Conservation (phyloP, 2,329 filamentous ascomycete genomes). For the Colletotrichum echinochloae region DNA sequence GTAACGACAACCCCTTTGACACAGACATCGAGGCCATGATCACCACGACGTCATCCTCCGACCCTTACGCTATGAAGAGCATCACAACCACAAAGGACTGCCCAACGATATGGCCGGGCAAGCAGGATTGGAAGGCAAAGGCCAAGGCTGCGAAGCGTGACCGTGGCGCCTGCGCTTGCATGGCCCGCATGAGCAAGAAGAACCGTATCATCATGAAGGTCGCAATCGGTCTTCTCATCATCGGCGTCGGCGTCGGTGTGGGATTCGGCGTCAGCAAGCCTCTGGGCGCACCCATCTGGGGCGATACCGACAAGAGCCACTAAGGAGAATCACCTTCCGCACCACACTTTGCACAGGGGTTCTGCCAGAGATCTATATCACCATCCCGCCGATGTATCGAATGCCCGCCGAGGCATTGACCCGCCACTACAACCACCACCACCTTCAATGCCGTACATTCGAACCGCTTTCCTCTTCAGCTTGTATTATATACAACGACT, state of each 20-base stretch:
- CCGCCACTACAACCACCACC: not conserved
- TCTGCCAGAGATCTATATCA: not conserved
- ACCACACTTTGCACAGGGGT: not conserved
- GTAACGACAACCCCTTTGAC: conserved; percentile 65
- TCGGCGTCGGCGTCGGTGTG: conserved; percentile 66
- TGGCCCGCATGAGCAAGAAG: conserved; percentile 65
- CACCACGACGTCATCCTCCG: conserved; percentile 50
- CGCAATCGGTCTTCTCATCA: conserved; percentile 62
- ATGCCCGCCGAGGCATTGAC: conserved; percentile 15
- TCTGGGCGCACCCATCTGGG: conserved; percentile 70
- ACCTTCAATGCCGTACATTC: conserved; percentile 19
- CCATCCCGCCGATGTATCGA: conserved; percentile 7
- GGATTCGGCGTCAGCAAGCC: conserved; percentile 73
- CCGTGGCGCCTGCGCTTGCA: conserved; percentile 61
- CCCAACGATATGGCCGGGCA: conserved; percentile 68
- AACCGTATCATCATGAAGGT: conserved; percentile 67
- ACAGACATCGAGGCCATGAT: conserved; percentile 68
- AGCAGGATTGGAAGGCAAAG: conserved; percentile 70
- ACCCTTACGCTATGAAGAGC: conserved; percentile 49
- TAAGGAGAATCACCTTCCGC: not conserved
- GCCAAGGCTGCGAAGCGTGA: conserved; percentile 67
- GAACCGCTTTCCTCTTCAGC: conserved; percentile 31
- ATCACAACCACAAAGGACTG: conserved; percentile 60
- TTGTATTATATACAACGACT: conserved; percentile 38
- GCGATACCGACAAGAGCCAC: conserved; percentile 38